Evolutionary conservation across 345 rosid genomes (phyloP), one percentile per base, ranked within the genome.

Genomic region (Clausena lansium): DNA sequence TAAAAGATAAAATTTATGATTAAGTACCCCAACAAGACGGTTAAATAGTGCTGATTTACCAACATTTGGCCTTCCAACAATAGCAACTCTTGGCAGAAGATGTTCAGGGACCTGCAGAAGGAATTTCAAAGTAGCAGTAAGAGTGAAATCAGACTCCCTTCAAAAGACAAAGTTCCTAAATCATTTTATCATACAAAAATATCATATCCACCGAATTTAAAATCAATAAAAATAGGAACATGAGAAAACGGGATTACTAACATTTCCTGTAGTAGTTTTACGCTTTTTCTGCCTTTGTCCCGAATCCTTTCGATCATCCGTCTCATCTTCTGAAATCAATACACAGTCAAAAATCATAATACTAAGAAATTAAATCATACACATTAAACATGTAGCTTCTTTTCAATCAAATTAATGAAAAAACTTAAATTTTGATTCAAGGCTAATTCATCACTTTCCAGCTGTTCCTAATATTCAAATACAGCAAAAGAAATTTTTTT

Each of bases 21-120:
- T 41, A 61, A 67, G 64, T 83, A 93, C 98, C 90, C 98, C 98
- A 75, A 95, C 98, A 81, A 93, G 94, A 71, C 98, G 95, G 84
- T 95, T 95, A 78, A 95, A 95, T 38, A 95, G 83, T 50, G 98
- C 98, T 52, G 98, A 95, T 88, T 95, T 95, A 38, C 98, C 98
- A 54, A 95, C 98, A 77, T 95, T 95, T 4, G 98, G 98, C 87
- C 98, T 88, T 82, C 98, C 98, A 87, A 95, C 92, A 47, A 95
- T 92, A 13, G 98, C 90, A 79, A 95, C 94, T 79, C 83, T 88
- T 14, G 92, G 93, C 61, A 95, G 94, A 79, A 95, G 89, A 88
- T 86, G 89, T 79, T 95, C 98, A 64, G 97, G 93, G 68, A 93
- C 88, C 97, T 92, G 90, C 84, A 86, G n/a, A 82, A 81, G 71